Evolutionary conservation across 2,329 filamentous ascomycete species (phyloP).

Genomic region (Calycina herbarum): DNA sequence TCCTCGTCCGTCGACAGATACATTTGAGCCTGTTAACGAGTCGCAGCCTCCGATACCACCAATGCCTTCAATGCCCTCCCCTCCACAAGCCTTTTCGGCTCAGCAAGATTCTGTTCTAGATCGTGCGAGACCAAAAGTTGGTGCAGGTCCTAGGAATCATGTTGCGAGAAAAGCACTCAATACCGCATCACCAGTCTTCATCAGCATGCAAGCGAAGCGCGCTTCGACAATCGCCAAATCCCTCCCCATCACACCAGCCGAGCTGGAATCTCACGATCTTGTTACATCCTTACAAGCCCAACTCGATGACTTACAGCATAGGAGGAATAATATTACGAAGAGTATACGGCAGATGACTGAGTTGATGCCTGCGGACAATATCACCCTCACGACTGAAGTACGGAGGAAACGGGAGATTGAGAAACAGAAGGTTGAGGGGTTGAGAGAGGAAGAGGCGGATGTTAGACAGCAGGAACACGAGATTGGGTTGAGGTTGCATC

Average conservation of each 20-base stretch:
- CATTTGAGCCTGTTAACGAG: slow-evolving; percentile 23
- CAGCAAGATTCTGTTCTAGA: slow-evolving; percentile 32
- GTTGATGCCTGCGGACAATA: slow-evolving; percentile 70
- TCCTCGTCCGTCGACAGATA: slow-evolving; percentile 33
- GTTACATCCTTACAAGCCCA: slow-evolving; percentile 67
- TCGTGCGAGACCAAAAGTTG: slow-evolving; percentile 32
- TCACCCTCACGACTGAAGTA: slow-evolving; percentile 67
- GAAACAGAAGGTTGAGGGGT: slow-evolving; percentile 63
- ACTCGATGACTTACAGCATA: slow-evolving; percentile 63
- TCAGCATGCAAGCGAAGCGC: slow-evolving; percentile 31
- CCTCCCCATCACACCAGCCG: slow-evolving; percentile 59
- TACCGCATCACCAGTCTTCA: slow-evolving; percentile 31
- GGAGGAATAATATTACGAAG: slow-evolving; percentile 69
- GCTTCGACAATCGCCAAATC: slow-evolving; percentile 48
- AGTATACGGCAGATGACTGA: slow-evolving; percentile 77
- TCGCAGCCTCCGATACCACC: slow-evolving; percentile 25
- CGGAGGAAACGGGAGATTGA: slow-evolving; percentile 55
- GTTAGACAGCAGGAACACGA: slow-evolving; percentile 77
- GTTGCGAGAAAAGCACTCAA: slow-evolving; percentile 34
- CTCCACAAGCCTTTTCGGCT: slow-evolving; percentile 18
- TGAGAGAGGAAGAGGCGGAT: slow-evolving; percentile 68
- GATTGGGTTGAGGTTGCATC: slow-evolving; percentile 70
- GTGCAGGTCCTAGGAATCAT: slow-evolving; percentile 17
- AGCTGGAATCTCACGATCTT: slow-evolving; percentile 60
- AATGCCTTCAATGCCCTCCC: slow-evolving; percentile 14